These are phyloP conservation scores for Pythium grandisporangium DNA, from an alignment of 352 stramenopile species.

Conservation along the genomic window DNA sequence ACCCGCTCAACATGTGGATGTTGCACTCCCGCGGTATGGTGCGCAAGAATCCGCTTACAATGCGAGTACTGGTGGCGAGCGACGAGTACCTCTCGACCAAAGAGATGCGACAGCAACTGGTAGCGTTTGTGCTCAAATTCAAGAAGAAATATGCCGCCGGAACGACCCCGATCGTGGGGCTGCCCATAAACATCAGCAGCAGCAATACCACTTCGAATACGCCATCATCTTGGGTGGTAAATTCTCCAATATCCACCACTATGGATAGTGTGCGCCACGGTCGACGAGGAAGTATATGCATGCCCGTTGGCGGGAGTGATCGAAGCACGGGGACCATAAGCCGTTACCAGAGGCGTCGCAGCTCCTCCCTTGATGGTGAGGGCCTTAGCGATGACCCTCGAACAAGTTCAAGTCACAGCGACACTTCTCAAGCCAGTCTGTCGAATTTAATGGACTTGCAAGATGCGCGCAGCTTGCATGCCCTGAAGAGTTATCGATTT, in stretches of 20 bases:
- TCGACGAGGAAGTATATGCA: too few relatives aligned
- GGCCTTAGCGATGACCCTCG: neutral
- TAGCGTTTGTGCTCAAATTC: constrained; percentile 34
- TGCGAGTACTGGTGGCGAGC: constrained; percentile 28
- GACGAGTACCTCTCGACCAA: constrained; percentile 34
- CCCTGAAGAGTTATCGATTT: constrained; percentile 66
- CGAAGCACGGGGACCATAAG: too few relatives aligned
- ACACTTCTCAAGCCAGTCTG: too few relatives aligned
- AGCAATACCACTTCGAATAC: neutral
- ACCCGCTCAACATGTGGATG: constrained; percentile 25
- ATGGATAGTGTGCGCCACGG: neutral
- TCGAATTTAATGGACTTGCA: constrained; percentile 18
- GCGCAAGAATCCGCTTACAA: constrained; percentile 16
- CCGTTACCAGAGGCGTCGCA: too few relatives aligned
- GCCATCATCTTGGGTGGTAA: too few relatives aligned
- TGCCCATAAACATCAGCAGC: constrained; percentile 1
- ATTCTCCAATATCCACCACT: neutral
- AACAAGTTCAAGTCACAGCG: too few relatives aligned
- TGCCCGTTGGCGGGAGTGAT: too few relatives aligned
- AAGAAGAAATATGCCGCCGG: constrained; percentile 45
- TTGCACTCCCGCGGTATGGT: constrained; percentile 16
- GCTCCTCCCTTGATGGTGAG: neutral
- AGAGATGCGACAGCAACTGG: constrained; percentile 29
- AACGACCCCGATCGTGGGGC: neutral
- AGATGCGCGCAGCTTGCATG: constrained; percentile 40